Base-by-base conservation (phyloP, 257 asterid genomes). In the Fraxinus quadrangulata region DNA sequence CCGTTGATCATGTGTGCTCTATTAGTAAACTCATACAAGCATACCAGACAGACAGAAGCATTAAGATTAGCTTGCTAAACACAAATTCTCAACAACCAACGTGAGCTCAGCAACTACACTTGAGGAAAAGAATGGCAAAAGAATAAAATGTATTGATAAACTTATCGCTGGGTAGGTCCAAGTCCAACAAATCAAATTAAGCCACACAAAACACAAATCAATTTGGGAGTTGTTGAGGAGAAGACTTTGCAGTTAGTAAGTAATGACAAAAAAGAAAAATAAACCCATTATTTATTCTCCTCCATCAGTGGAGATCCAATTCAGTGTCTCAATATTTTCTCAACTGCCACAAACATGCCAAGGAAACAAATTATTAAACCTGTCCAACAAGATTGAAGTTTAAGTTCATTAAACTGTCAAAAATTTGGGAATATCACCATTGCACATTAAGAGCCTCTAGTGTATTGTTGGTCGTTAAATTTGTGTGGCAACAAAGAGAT, bases 391-490 rank as follows among this genome's bases (percentile, higher is more conserved):
- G 33, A 24, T 24, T 23, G 8, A 59, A 63, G 69, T 26, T 63
- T 63, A 26, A 63, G 69, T 11, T 63, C 19, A 63, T 63, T 63
- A 10, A 54, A 54, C 65, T 56, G 66, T 19, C 26, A 56, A n/a
- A n/a, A 56, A 56, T 56, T 19, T n/a, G 4, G 10, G 24, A 56
- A 56, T 12, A 26, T 63, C 36, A 4, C 10, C 69, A 26, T 63
- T 24, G 36, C 28, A 11, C 19, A 23, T 26, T 14, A 2, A 24
- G 16, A 63, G 33, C 14, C 31, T 59, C 67, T 59, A 59, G 28
- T 9, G 31, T 21, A 11, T 47, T 63, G 79, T 77, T 72, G 67
- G 77, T 77, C 69, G 26, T 56, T 65, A 73, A 49, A 74, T 51
- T 23, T 21, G 70, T 42, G 56, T 54, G 24, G 31, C 24, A 34